Percentiles rank a stretch among this genome's conserved stretches.
Evolutionary conservation across 2,329 filamentous ascomycete species (phyloP).

Genomic region (Trichoderma oligosporum): DNA sequence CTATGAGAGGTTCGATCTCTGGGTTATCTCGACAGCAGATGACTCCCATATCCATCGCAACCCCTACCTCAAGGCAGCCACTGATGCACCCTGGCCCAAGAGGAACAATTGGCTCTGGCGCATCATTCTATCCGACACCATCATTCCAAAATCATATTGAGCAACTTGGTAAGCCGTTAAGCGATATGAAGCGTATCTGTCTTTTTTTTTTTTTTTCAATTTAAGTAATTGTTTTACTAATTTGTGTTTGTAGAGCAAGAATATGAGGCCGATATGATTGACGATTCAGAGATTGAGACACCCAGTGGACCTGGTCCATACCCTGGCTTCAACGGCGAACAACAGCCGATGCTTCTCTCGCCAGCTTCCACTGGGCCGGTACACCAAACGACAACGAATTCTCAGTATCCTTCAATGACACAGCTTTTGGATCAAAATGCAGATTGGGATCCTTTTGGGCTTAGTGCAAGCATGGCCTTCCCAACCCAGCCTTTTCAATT

Average conservation of each 20-base stretch:
- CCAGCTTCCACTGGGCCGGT: slow-evolving; percentile 38
- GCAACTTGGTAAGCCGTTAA: slow-evolving; percentile 77
- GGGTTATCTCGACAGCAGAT: slow-evolving; percentile 34
- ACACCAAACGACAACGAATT: slow-evolving; percentile 33
- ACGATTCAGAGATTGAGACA: slow-evolving; percentile 71
- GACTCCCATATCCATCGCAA: slow-evolving; percentile 27
- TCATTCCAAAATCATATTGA: slow-evolving; percentile 89
- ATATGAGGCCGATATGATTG: slow-evolving; percentile 89
- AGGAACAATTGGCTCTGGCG: slow-evolving; percentile 37
- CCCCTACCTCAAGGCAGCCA: slow-evolving; percentile 30
- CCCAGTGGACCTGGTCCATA: slow-evolving; percentile 64
- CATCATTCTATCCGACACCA: slow-evolving; percentile 73
- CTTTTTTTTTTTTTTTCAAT: too few relatives aligned
- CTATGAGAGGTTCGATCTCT: slow-evolving; percentile 40
- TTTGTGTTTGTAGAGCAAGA: slow-evolving; percentile 78
- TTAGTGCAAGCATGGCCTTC: slow-evolving; percentile 94
- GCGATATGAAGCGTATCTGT: too few relatives aligned
- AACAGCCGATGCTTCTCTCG: slow-evolving; percentile 43
- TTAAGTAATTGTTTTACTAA: neutral
- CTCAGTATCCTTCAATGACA: slow-evolving; percentile 60
- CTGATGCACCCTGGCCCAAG: slow-evolving; percentile 37
- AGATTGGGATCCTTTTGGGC: slow-evolving; percentile 88
- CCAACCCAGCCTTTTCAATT: slow-evolving; percentile 78
- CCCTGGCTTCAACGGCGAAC: slow-evolving; percentile 49
- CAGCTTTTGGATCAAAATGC: slow-evolving; percentile 72